Conservation (phyloP, 495 filamentous ascomycete genomes). For the Aspergillus ostianus region DNA sequence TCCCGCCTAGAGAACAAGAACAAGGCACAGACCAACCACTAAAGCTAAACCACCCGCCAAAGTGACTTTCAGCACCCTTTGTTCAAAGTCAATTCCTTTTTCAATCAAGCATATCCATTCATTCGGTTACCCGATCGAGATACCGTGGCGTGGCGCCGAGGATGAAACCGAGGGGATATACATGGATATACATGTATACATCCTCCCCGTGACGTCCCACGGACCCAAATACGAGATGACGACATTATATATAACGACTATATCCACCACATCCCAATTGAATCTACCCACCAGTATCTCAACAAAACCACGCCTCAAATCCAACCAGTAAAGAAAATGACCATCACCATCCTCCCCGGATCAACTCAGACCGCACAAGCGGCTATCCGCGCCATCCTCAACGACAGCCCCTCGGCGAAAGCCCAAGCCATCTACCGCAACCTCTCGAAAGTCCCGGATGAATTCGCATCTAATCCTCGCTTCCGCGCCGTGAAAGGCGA, state of each 20-base stretch:
- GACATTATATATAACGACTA: neutral
- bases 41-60: no score
- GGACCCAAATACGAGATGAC: neutral
- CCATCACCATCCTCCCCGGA: conserved; percentile 8
- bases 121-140: neutral
- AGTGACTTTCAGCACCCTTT: no score
- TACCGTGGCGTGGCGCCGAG: no score
- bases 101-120: neutral
- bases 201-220: neutral
- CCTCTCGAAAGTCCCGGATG: conserved; percentile 3
- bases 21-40: no score
- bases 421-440: conserved; percentile 12
- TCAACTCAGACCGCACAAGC: conserved; percentile 11
- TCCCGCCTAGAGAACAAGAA: no score
- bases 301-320: neutral
- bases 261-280: no score
- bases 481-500: conserved; percentile 9
- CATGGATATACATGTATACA: no score
- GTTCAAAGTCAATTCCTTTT: neutral
- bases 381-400: conserved; percentile 7
- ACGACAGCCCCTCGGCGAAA: neutral
- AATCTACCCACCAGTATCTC: no score
- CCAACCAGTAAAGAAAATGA: conserved; percentile 6
- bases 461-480: conserved; percentile 2
- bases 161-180: neutral